Evolutionary conservation across 305 asterid genomes (phyloP), one percentile per base, ranked within the genome.

Genomic region (Salvia sclarea): DNA sequence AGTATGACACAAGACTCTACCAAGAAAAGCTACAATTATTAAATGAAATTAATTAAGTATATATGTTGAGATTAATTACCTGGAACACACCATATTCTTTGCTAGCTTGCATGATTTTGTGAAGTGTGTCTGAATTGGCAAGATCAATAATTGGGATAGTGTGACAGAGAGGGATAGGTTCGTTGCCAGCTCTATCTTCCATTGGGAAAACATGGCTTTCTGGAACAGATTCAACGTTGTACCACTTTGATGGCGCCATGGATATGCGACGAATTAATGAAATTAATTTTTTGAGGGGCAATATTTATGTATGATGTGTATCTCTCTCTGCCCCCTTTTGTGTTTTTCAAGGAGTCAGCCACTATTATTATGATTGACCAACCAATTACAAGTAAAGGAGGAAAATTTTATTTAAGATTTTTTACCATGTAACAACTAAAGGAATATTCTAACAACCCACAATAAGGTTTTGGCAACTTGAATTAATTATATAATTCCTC

Each of bases 81-180:
- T 85, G 95, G 50, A 87, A 85, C 66, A 81, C 37, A 0, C 91
- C 91, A 64, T 72, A 78, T 54, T 80, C 80, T 78, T 78, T 77
- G 66, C 83, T 41, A 44, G 94, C 88, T 76, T 73, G 21, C 13
- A 81, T 50, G 41, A 85, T 73, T 28, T 81, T 52, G 10, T 64
- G 68, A 22, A 78, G 41, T 18, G 60, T 68, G 11, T 75, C 71
- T 53, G 70, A 7, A 63, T 54, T 49, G 28, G 22, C 65, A 6
- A 87, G 74, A 59, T 87, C 79, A 61, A 87, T 72, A 18, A 83
- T 74, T 2, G 89, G 87, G 49, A 81, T 77, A 22, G 66, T 47
- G 5, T 64, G 41, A 66, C 84, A 81, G 16, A 67, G 5, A 8
- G 80, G 84, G 75, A 83, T 53, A 4, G 76, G 71, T 20, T 66